These are phyloP conservation scores for Blastobotrys capitulatus DNA, from an alignment of 1,139 yeast species.

Conservation along the genomic window DNA sequence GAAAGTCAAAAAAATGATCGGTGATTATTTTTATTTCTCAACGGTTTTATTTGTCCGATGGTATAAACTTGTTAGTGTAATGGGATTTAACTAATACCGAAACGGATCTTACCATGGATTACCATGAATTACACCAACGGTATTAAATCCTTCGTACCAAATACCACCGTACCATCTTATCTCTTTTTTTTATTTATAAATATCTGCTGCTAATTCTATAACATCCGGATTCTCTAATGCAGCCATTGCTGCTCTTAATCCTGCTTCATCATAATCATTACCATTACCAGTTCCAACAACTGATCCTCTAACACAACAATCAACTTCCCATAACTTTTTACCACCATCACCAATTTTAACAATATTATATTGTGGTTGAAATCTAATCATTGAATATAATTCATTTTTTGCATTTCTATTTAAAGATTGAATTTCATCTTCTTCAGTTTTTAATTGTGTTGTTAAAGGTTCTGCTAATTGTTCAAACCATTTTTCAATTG, in stretches of 20 bases:
- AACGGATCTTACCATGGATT: too few relatives aligned
- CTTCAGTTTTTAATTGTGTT: not conserved
- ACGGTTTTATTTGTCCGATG: too few relatives aligned
- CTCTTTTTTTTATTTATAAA: not conserved
- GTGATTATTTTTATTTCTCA: too few relatives aligned
- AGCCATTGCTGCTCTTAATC: conserved; percentile 7
- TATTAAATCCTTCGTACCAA: too few relatives aligned
- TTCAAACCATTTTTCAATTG: conserved; percentile 2
- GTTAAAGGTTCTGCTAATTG: conserved; percentile 5
- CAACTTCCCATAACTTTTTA: conserved; percentile 1
- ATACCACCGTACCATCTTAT: too few relatives aligned
- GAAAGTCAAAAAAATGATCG: too few relatives aligned
- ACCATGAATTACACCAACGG: too few relatives aligned
- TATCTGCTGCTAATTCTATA: not conserved
- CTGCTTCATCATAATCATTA: conserved; percentile 3
- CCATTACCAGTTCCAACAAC: conserved; percentile 10
- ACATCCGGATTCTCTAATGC: conserved; percentile 10
- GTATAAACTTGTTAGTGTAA: too few relatives aligned
- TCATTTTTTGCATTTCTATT: conserved; percentile 10
- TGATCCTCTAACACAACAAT: conserved; percentile 11
- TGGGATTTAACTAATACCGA: too few relatives aligned
- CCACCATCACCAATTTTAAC: conserved; percentile 1
- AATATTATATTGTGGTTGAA: conserved; percentile 11
- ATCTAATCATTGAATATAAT: conserved; percentile 6
- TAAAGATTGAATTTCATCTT: not conserved